Base-by-base conservation (phyloP, 805 yeast genomes). In the Cyberlindnera maritima region DNA sequence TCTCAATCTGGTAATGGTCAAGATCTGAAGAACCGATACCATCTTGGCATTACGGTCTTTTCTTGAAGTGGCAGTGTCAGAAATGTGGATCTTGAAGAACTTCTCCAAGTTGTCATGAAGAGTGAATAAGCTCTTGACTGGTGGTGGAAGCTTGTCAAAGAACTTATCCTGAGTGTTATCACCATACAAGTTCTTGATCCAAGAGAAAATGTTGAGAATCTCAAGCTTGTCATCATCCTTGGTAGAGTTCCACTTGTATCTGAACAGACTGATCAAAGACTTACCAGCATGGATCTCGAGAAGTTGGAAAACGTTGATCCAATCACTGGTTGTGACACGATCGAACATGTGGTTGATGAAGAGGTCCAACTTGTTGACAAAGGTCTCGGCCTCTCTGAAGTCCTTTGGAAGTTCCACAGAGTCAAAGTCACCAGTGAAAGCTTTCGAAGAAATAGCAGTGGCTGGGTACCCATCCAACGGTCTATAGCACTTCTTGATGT, bases 271-370 rank as follows among this genome's bases (percentile, higher is more conserved):
- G 11, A 78, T 66, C 29, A 76, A 62, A 0, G 82, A 74, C 40
- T 76, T 80, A 19, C 79, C 78, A 21, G 83, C 78, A 49, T 85
- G 83, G 28, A 78, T 69, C 61, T 91, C 97, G 38, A 92, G 65
- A 1, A 83, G 66, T 58, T 88, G 92, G 61, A 79, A 86, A 3
- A 84, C 77, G 46, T 76, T 75, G 43, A 88, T 71, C 97, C 97
- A 92, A 56, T 91, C 96, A 49, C 77, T 78, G 12, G 80, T 64
- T 12, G 80, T 74, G 29, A 85, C 75, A 11, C 79, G 75, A 23
- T 67, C 70, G 60, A 84, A 81, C 28, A 84, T 71, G 3, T 77
- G 75, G 2, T 76, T 69, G 23, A 87, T 74, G 7, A 88, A 68
- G 15, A 72, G 69, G 64, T 91, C 92, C 48, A 91, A 64, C 39